Conservation (phyloP, 768 basidiomycete species). For the Termitomyces sp. region DNA sequence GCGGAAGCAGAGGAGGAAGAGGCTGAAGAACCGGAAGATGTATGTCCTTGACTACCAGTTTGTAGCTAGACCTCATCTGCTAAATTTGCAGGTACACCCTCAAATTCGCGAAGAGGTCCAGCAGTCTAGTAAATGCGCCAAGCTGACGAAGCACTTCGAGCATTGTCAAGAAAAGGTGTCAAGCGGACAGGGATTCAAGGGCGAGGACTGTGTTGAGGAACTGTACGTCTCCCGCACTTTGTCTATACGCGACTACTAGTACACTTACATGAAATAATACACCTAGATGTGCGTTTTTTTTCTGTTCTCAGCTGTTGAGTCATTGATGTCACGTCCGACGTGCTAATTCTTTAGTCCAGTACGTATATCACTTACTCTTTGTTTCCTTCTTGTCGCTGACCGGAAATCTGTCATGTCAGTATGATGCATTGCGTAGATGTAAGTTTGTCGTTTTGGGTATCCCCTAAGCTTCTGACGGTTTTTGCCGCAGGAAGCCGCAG, state of each 20-base stretch:
- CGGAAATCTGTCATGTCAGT: constrained; percentile 27
- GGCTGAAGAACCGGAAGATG: constrained; percentile 77
- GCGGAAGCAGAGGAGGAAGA: constrained; percentile 38
- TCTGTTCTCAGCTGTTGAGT: neutral
- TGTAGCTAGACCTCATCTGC: neutral
- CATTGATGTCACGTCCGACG: constrained; percentile 7
- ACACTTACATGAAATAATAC: constrained; percentile 6
- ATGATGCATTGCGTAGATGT: constrained; percentile 95
- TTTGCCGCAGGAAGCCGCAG: constrained; percentile 40
- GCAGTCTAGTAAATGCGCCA: constrained; percentile 55
- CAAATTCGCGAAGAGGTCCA: constrained; percentile 73
- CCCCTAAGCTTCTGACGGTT: constrained; percentile 23
- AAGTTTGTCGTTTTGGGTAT: constrained; percentile 26
- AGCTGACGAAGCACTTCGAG: constrained; percentile 75
- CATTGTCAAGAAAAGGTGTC: constrained; percentile 88
- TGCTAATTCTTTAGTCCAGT: constrained; percentile 51
- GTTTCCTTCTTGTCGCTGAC: neutral
- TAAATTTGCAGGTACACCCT: constrained; percentile 52
- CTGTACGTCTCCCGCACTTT: constrained; percentile 45
- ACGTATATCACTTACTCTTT: neutral
- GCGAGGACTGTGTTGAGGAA: constrained; percentile 92
- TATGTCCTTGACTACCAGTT: constrained; percentile 33
- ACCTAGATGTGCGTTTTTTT: constrained; percentile 25
- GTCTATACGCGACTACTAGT: constrained; percentile 6
- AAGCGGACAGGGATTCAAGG: constrained; percentile 77